Base-by-base conservation (phyloP, 148 eudicot species). In the Spergularia marina region DNA sequence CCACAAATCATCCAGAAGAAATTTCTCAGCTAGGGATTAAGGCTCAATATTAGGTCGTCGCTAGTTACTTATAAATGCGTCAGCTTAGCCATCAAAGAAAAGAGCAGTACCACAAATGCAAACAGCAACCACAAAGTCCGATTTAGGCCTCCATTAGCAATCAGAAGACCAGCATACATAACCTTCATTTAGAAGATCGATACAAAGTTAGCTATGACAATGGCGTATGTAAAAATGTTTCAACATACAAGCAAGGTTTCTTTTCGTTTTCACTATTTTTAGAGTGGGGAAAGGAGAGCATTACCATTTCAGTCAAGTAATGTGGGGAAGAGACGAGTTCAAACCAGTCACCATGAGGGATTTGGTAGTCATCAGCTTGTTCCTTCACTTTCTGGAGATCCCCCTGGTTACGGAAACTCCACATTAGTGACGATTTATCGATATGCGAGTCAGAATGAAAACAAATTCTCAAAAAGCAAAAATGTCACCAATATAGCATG, bases 331-430 rank as follows among this genome's bases (percentile, higher is more conserved):
- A 94, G 57, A 89, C 97, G 65, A 84, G 74, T 53, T 86, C 81
- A 56, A 94, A 94, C 98, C 98, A 94, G 76, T 91, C 97, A 39
- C 98, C 98, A 72, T 75, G 68, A 65, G 98, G 98, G 73, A 90
- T 87, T 62, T 71, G 80, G 76, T 94, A 94, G 10, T 81, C 89
- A 71, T 84, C 78, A 21, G 71, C 83, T 74, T 86, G 84, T 70
- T 84, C 82, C 63, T 71, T 70, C 60, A 68, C 82, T 65, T 91
- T 83, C 66, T 97, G 85, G 44, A 94, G 71, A 70, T 88, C 86
- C 39, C 96, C 98, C 98, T 94, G 77, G 67, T 72, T 15, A 47
- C 76, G 51, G 70, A 73, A 69, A 75, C 49, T n/a, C 40, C 12
- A 11, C 39, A 40, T 71, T 40, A 76, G 41, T 30, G 51, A 62